phyloP scores from a whole-genome alignment of 208 protist species.

The Trypanosoma caninum region DNA sequence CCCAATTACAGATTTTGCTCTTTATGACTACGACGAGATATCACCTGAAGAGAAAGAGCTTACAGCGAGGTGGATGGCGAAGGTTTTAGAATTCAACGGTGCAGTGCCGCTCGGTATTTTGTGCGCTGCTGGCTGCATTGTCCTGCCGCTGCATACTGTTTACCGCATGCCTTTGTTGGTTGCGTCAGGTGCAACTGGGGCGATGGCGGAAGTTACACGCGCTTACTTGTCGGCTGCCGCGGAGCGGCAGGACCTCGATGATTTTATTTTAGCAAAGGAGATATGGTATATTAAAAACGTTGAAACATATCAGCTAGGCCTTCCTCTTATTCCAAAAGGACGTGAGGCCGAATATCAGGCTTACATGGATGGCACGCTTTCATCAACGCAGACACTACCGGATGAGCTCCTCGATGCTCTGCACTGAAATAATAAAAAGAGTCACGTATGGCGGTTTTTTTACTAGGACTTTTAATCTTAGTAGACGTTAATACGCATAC shows the following conservation, averaged over 20 bases:
- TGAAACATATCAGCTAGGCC: slow-evolving; percentile 79
- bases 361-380: slow-evolving; percentile 43
- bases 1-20: slow-evolving; percentile 78
- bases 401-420: slow-evolving; percentile 49
- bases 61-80: slow-evolving; percentile 78
- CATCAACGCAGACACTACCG: slow-evolving; percentile 38
- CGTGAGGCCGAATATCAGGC: slow-evolving; percentile 66
- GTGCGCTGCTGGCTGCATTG: slow-evolving; percentile 55
- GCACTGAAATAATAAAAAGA: slow-evolving; percentile 17
- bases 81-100: slow-evolving; percentile 81
- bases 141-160: slow-evolving; percentile 72
- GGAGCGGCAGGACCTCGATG: slow-evolving; percentile 83
- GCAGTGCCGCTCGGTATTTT: slow-evolving; percentile 70
- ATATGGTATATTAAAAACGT: slow-evolving; percentile 92
- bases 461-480: too few species aligned
- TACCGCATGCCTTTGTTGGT: slow-evolving; percentile 80
- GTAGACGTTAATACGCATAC: too few species aligned
- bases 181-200: slow-evolving; percentile 55
- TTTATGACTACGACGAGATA: slow-evolving; percentile 87
- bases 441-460: background rate
- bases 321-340: slow-evolving; percentile 75
- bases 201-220: slow-evolving; percentile 66
- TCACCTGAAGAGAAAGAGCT: slow-evolving; percentile 83
- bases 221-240: slow-evolving; percentile 73
- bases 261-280: slow-evolving; percentile 85